Evolutionary conservation across 2,329 filamentous ascomycete genomes (phyloP).

Genomic region (Akanthomyces lecanii): DNA sequence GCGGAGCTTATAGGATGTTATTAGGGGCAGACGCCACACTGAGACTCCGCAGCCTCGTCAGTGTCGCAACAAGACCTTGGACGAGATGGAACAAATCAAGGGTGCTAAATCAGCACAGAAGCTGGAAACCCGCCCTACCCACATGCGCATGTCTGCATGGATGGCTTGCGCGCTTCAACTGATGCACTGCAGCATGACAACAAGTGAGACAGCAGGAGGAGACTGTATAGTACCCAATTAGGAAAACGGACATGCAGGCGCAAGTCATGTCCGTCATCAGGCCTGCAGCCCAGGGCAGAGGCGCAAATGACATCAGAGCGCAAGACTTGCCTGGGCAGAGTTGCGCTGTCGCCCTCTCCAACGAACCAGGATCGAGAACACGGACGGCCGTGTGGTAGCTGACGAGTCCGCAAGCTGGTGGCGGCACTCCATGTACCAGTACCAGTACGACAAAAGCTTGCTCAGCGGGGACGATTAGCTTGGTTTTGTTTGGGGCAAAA

Average conservation of each 20-base stretch:
- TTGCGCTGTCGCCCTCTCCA: not conserved
- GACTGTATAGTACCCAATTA: not conserved
- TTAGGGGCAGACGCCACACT: too few relatives aligned
- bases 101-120: too few relatives aligned
- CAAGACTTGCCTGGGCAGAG: not conserved
- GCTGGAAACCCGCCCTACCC: too few relatives aligned
- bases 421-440: not conserved
- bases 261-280: not conserved
- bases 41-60: too few relatives aligned
- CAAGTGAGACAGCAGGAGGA: not conserved
- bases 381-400: not conserved
- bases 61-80: too few relatives aligned
- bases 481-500: constrained; percentile 11
- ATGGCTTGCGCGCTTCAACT: too few relatives aligned
- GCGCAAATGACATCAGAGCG: constrained; percentile 9
- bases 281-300: not conserved
- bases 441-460: not conserved
- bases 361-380: constrained; percentile 1
- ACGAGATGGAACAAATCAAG: too few relatives aligned
- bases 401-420: constrained; percentile 1
- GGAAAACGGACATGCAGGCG: constrained; percentile 1
- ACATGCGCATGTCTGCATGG: too few relatives aligned
- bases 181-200: not conserved
- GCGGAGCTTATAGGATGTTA: too few relatives aligned
- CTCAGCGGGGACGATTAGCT: constrained; percentile 8